Evolutionary conservation across 2,329 filamentous ascomycete genomes (phyloP), one percentile per base, ranked within the genome.

Genomic region (Trichophaea hybrida): DNA sequence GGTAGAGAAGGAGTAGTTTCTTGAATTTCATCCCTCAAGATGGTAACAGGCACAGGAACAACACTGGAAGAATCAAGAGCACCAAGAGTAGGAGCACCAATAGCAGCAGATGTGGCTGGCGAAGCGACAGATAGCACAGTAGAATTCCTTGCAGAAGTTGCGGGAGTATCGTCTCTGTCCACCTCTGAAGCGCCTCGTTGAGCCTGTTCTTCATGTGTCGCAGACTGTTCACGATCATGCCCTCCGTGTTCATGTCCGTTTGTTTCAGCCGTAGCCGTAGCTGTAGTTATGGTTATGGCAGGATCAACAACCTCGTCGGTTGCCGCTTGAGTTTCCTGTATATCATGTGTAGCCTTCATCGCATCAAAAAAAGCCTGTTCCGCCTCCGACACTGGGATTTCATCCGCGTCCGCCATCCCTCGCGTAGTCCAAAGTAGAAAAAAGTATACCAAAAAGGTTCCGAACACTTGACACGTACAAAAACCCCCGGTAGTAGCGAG

Each of bases 311-410:
- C 34, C 50, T 31, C 31, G 10, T 31, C n/a, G 13, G 13, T 12
- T 2, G 10, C 7, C n/a, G 10, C 10, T 15, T 43, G 15, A 17
- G n/a, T 24, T n/a, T 53, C 50, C 33, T 53, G 24, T 43, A 32
- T 43, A 34, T 53, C 50, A 31, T 53, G 24, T 35, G 15, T 43
- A 10, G 15, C 38, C 13, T 57, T 57, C 55, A 57, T 57, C 31
- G 55, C 55, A 35, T 48, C 55, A 37, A 57, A 35, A 50, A 57
- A 57, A n/a, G 55, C 55, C 31, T 57, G 32, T 43, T 57, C 55
- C 13, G 55, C 55, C 17, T 48, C 55, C 12, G 55, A 57, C 24
- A 57, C 32, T 15, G 55, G 55, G 33, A 57, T 57, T 24, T 57
- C 55, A 24, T 57, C 55, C 7, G 38, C 31, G 50, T 53, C 50